Evolutionary conservation across 1,284 basidiomycete species (phyloP).

Genomic region (Puccinia sorghi): DNA sequence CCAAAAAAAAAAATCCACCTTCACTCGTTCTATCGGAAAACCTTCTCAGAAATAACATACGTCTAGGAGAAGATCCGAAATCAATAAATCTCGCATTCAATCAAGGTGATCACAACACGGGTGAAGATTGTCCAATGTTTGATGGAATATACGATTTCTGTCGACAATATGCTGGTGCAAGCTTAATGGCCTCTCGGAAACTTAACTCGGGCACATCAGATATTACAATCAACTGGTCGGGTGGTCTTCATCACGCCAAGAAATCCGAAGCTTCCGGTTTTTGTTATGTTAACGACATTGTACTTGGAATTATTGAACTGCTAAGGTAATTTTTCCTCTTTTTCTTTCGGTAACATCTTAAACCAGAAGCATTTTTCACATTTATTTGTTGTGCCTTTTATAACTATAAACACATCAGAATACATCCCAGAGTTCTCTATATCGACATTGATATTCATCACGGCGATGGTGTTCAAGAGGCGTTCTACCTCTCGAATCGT

Average conservation of each 20-base stretch:
- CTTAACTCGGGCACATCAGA: conserved; percentile 82
- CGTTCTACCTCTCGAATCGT: conserved; percentile 95
- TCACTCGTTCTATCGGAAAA: conserved; percentile 71
- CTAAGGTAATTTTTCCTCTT: conserved; percentile 65
- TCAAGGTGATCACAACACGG: conserved; percentile 66
- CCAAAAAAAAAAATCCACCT: conserved; percentile 3
- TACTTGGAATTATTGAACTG: conserved; percentile 86
- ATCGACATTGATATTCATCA: conserved; percentile 98
- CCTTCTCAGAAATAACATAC: conserved; percentile 45
- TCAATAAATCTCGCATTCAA: conserved; percentile 3
- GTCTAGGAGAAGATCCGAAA: conserved; percentile 60
- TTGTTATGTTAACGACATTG: conserved; percentile 95
- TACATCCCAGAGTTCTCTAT: conserved; percentile 86
- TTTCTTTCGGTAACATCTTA: neutral
- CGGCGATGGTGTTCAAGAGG: conserved; percentile 93
- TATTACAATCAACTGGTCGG: conserved; percentile 97
- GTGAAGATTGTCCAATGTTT: conserved; percentile 93
- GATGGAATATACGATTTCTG: conserved; percentile 89
- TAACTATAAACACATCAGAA: conserved; percentile 61
- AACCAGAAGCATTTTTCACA: neutral
- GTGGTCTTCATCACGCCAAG: conserved; percentile 92
- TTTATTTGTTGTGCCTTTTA: neutral
- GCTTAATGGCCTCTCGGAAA: conserved; percentile 83
- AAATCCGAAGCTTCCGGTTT: conserved; percentile 94
- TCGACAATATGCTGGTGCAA: conserved; percentile 84